Base-by-base conservation (phyloP, 1,284 basidiomycete species). In the Fomitopsis palustris region DNA sequence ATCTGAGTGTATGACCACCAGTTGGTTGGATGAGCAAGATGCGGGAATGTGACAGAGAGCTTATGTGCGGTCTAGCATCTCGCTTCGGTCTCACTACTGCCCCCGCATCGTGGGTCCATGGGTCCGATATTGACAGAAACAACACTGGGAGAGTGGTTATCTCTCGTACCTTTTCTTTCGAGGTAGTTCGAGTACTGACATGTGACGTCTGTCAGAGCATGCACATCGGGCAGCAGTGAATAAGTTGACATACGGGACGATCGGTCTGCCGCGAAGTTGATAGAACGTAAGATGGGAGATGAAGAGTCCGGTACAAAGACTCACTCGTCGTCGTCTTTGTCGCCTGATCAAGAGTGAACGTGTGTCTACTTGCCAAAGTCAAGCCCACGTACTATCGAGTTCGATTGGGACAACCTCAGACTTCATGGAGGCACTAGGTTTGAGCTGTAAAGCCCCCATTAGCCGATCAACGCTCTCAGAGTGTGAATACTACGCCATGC, bases 261-360 rank as follows among this genome's bases (percentile, higher is more conserved):
- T 17, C 14, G 35, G 25, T n/a, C 51, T 57, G 31, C 21, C 16
- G 16, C 25, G 3, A 17, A 25, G 16, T 27, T 17, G 10, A 17
- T 21, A 16, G 25, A 42, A 9, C 16, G 17, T 55, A 6, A 55
- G 33, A 33, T 9, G 39, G 14, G 17, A n/a, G n/a, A 19, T 7
- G 38, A 21, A 41, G 39, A 37, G 21, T 0, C 35, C 7, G 3
- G 1, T 33, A 14, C 4, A 2, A 37, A 10, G 38, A 53, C 54
- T 39, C 42, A 56, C 55, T 38, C 6, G 25, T 21, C 35, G 23
- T 53, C 49, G 3, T 58, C 57, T 27, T 49, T 43, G 21, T 59
- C 57, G 23, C 42, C 52, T 54, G 10, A 10, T 19, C 10, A 16
- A 9, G 35, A 37, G 35, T n/a, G 2, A 37, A 12, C 5, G 45